These are phyloP conservation scores for Xylariales sp. DNA, from an alignment of 2,329 filamentous ascomycete species.

Conservation along the genomic window DNA sequence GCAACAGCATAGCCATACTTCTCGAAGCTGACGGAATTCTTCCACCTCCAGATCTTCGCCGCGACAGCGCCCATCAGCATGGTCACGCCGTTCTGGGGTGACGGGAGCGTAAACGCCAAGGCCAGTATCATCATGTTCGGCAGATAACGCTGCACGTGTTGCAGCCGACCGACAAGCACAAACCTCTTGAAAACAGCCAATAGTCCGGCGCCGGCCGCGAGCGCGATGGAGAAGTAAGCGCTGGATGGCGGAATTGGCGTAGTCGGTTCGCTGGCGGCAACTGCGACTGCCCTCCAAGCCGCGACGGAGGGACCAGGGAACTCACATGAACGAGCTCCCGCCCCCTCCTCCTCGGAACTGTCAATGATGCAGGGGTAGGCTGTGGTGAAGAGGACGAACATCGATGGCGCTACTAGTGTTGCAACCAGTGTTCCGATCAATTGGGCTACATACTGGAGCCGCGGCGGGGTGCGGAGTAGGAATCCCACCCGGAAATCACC, in stretches of 20 bases:
- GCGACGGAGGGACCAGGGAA: constrained; percentile 45
- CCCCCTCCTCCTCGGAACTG: no score
- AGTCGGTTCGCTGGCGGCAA: constrained; percentile 51
- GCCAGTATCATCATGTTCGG: constrained; percentile 61
- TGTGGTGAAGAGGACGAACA: constrained; percentile 47
- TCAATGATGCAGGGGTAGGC: constrained; percentile 51
- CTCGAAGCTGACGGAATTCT: constrained; percentile 44
- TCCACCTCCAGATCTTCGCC: constrained; percentile 51
- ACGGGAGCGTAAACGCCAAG: constrained; percentile 54
- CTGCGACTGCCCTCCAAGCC: constrained; percentile 46
- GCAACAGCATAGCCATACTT: constrained; percentile 55
- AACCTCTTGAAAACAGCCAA: constrained; percentile 52
- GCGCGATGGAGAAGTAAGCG: constrained; percentile 52
- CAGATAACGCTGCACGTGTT: constrained; percentile 52
- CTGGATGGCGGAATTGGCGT: constrained; percentile 52
- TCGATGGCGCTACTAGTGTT: constrained; percentile 46
- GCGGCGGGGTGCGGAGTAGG: constrained; percentile 44
- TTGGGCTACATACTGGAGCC: constrained; percentile 47
- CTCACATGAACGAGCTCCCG: constrained; percentile 32
- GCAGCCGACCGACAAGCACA: constrained; percentile 44
- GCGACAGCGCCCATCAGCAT: constrained; percentile 52
- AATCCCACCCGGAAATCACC: constrained; percentile 50
- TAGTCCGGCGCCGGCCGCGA: constrained; percentile 44
- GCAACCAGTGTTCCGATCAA: constrained; percentile 45
- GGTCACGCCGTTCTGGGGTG: constrained; percentile 53